phyloP scores from a whole-genome alignment of 257 asterid species.

The Penstemon davidsonii region DNA sequence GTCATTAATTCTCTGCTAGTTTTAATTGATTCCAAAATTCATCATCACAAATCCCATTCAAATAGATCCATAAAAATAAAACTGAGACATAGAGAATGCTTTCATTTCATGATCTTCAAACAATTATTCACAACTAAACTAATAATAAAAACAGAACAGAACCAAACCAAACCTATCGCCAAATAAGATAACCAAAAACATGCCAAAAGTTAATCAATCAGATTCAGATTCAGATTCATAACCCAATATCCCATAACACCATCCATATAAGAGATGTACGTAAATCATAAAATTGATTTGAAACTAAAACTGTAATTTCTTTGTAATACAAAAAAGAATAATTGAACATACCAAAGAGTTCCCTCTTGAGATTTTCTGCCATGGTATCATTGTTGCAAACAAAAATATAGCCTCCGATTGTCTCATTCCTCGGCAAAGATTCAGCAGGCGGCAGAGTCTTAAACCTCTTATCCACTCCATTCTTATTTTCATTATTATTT shows the following conservation, averaged over 20 bases:
- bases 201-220: background rate
- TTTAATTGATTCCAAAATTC: background rate
- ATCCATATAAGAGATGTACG: background rate
- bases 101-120: background rate
- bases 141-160: background rate
- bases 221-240: background rate
- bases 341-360: slow-evolving; percentile 71
- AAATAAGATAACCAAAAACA: background rate
- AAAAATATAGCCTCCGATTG: slow-evolving; percentile 91
- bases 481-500: slow-evolving; percentile 41
- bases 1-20: too few relatives aligned
- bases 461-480: slow-evolving; percentile 80
- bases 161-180: background rate
- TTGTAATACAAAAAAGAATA: too few relatives aligned
- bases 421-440: slow-evolving; percentile 89
- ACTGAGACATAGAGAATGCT: background rate
- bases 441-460: slow-evolving; percentile 95
- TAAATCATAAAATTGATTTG: background rate
- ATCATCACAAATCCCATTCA: background rate
- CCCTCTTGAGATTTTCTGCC: slow-evolving; percentile 92
- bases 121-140: background rate
- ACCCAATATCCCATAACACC: background rate
- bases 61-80: background rate
- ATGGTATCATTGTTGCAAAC: slow-evolving; percentile 98
- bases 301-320: background rate